phyloP scores from a whole-genome alignment of 106 monocot genomes.

The Triglochin maritima region DNA sequence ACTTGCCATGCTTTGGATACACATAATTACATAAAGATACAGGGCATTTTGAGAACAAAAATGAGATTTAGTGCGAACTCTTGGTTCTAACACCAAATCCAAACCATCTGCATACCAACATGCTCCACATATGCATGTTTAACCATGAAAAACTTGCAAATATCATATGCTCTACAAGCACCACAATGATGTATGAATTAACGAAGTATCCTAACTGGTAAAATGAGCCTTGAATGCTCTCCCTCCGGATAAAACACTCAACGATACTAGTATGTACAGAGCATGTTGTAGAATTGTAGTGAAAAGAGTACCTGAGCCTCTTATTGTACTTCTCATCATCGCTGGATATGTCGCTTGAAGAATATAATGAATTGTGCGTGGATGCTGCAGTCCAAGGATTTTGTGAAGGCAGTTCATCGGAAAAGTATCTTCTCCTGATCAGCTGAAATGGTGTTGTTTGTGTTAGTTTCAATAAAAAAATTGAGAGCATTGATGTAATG shows the following conservation, averaged over 20 bases:
- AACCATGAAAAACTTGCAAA: not conserved
- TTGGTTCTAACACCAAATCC: too few species aligned
- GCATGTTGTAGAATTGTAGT: not conserved
- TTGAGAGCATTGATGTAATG: too few species aligned
- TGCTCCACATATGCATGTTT: too few species aligned
- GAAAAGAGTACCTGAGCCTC: constrained; percentile 26
- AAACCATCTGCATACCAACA: too few species aligned
- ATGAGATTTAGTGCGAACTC: too few species aligned
- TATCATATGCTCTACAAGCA: not conserved
- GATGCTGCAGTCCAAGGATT: constrained; percentile 52
- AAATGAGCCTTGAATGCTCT: too few species aligned
- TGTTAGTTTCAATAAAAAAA: not conserved
- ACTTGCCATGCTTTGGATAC: too few species aligned
- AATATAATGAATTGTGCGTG: constrained; percentile 18
- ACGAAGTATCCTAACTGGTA: too few species aligned
- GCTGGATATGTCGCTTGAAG: constrained; percentile 31
- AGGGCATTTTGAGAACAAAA: too few species aligned
- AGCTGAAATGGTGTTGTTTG: constrained; percentile 34
- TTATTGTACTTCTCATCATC: constrained; percentile 58
- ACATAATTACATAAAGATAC: too few species aligned
- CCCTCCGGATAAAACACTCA: not conserved
- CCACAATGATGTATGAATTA: not conserved
- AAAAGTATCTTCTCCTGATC: constrained; percentile 87
- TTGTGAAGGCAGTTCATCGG: constrained; percentile 46
- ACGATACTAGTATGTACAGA: not conserved